Conservation (phyloP, 1,139 yeast species). For the Komagataea norvegica region DNA sequence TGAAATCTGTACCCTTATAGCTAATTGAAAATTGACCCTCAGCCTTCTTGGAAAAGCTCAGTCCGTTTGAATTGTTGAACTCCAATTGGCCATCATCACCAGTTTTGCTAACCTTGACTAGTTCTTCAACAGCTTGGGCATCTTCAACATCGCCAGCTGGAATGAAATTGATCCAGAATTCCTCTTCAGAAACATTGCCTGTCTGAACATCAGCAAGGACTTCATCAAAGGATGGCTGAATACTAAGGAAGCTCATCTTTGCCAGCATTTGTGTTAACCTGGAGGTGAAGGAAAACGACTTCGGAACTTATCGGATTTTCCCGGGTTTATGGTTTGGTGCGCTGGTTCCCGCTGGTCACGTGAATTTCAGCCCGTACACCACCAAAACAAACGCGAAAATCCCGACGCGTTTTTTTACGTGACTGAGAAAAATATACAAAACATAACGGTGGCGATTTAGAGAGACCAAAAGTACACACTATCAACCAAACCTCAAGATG, state of each 20-base stretch:
- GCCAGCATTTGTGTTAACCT: too few species aligned
- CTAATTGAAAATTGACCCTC: slow-evolving; percentile 13
- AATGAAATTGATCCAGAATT: slow-evolving; percentile 41
- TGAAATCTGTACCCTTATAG: slow-evolving; percentile 13
- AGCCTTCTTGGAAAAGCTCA: slow-evolving; percentile 10
- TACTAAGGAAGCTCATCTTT: slow-evolving; percentile 19
- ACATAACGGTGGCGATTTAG: slow-evolving; percentile 5
- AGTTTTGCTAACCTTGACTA: slow-evolving; percentile 17
- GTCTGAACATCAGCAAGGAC: slow-evolving; percentile 35
- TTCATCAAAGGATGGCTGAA: slow-evolving; percentile 41
- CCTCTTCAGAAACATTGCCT: slow-evolving; percentile 27
- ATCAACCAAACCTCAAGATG: slow-evolving; percentile 2
- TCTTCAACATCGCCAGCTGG: slow-evolving; percentile 28
- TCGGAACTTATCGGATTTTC: too few species aligned
- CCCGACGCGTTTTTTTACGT: slow-evolving; percentile 2
- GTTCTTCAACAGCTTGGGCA: slow-evolving; percentile 26
- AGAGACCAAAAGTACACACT: too few species aligned
- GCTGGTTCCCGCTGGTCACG: too few species aligned
- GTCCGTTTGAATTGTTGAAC: slow-evolving; percentile 15
- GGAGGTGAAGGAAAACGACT: too few species aligned
- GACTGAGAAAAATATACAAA: not conserved
- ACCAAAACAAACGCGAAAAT: slow-evolving; percentile 1
- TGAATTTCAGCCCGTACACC: slow-evolving; percentile 7
- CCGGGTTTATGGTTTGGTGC: too few species aligned
- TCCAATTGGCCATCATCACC: slow-evolving; percentile 7